phyloP scores from a whole-genome alignment of 23 red algal species.

The Agarophyton chilense region DNA sequence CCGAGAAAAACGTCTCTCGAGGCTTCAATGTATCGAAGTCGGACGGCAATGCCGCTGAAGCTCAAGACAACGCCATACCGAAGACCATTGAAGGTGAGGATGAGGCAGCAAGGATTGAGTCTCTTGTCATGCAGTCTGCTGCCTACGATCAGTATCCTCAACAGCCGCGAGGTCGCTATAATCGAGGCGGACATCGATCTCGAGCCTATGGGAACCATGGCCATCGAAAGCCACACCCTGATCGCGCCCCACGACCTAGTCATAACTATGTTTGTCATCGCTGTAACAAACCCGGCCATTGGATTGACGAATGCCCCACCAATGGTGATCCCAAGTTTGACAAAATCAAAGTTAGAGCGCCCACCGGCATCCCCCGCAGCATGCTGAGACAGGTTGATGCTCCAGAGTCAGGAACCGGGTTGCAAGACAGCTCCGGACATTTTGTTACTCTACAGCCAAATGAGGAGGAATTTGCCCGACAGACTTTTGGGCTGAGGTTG shows the following conservation, averaged over 20 bases:
- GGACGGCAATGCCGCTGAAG: constrained; percentile 2
- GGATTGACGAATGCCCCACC: constrained; percentile 98
- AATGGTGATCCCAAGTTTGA: constrained; percentile 89
- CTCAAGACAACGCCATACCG: neutral
- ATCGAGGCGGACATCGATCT: constrained; percentile 60
- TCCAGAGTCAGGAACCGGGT: constrained; percentile 81
- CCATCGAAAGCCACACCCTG: constrained; percentile 44
- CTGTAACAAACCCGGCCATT: constrained; percentile 94
- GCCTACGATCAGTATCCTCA: constrained; percentile 39
- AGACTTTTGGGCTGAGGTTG: constrained; percentile 79
- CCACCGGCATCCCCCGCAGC: constrained; percentile 96
- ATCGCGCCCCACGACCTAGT: constrained; percentile 76
- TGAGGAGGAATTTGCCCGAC: constrained; percentile 90
- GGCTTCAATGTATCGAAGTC: neutral
- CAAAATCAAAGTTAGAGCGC: constrained; percentile 89
- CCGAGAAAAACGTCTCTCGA: constrained; percentile 67
- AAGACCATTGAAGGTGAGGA: constrained; percentile 71
- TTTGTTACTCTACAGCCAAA: constrained; percentile 93
- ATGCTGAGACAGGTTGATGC: constrained; percentile 93
- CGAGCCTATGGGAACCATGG: constrained; percentile 37
- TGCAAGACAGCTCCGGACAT: constrained; percentile 79
- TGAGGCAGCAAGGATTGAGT: constrained; percentile 79
- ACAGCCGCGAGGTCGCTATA: constrained; percentile 52
- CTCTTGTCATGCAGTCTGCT: constrained; percentile 56
- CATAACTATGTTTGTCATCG: constrained; percentile 97